phyloP scores from a whole-genome alignment of 768 basidiomycete species.

The Boletus reticulatus region DNA sequence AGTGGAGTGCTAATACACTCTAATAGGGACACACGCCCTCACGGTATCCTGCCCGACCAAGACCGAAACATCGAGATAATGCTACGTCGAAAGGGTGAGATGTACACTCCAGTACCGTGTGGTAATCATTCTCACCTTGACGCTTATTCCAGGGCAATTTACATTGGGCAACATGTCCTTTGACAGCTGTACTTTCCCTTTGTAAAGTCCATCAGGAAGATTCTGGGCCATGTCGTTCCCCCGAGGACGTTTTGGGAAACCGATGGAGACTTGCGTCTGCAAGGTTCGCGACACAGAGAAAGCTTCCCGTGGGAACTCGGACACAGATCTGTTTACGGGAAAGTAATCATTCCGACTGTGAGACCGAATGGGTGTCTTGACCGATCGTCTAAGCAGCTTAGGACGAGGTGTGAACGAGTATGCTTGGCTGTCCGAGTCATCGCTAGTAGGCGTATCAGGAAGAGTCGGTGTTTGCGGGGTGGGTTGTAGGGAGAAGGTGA shows the following conservation, averaged over 20 bases:
- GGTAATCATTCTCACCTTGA: constrained; percentile 49
- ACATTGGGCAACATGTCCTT: constrained; percentile 63
- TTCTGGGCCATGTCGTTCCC: constrained; percentile 44
- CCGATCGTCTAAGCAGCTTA: constrained; percentile 32
- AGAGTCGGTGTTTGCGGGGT: constrained; percentile 42
- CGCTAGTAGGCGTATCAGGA: constrained; percentile 48
- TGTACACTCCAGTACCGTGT: constrained; percentile 4
- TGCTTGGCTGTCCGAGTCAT: constrained; percentile 36
- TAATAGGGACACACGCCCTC: constrained; percentile 60
- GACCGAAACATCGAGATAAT: constrained; percentile 72
- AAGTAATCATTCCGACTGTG: constrained; percentile 7
- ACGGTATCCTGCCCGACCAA: constrained; percentile 61
- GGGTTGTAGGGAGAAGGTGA: constrained; percentile 47
- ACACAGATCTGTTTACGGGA: constrained; percentile 23
- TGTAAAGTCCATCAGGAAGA: constrained; percentile 68
- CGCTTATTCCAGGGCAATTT: constrained; percentile 63
- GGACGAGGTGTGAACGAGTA: constrained; percentile 8
- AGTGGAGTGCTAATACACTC: constrained; percentile 40
- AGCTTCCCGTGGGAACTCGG: constrained; percentile 20
- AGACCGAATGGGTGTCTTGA: constrained; percentile 20
- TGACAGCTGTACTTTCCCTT: constrained; percentile 52
- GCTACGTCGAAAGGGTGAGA: constrained; percentile 39
- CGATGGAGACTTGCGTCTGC: constrained; percentile 50
- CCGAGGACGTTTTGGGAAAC: constrained; percentile 68
- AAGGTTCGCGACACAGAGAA: constrained; percentile 25